Conservation (phyloP, 2,329 filamentous ascomycete genomes). For the Acrocalymma vagum region DNA sequence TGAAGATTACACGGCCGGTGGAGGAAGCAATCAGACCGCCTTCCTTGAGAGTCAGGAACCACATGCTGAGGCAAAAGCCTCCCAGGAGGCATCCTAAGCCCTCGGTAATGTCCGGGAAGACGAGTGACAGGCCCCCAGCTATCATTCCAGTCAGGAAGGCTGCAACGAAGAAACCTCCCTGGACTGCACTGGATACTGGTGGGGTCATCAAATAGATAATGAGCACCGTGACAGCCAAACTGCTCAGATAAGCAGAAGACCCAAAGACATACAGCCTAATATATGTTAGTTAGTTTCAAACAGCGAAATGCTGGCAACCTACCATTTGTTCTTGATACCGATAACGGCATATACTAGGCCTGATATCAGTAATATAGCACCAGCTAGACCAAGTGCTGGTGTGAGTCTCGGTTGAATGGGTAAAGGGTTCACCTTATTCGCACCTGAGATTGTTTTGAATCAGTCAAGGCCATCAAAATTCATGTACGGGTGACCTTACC, state of each 20-base stretch:
- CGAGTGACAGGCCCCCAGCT: slow-evolving; percentile 75
- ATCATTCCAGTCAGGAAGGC: slow-evolving; percentile 75
- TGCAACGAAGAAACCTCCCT: slow-evolving; percentile 88
- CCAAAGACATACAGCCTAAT: slow-evolving; percentile 65
- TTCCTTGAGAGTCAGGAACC: slow-evolving; percentile 80
- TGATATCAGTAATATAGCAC: slow-evolving; percentile 76
- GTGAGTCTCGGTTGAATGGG: slow-evolving; percentile 80
- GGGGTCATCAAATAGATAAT: slow-evolving; percentile 89
- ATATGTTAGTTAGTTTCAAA: slow-evolving; percentile 19
- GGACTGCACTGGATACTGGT: slow-evolving; percentile 76
- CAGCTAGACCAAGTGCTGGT: slow-evolving; percentile 81
- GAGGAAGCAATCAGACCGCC: slow-evolving; percentile 76
- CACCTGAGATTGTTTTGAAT: slow-evolving; percentile 4
- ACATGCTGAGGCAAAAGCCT: slow-evolving; percentile 88
- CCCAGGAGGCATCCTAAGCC: slow-evolving; percentile 88
- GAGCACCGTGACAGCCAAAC: slow-evolving; percentile 79
- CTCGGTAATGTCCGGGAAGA: slow-evolving; percentile 85
- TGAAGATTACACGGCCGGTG: slow-evolving; percentile 75
- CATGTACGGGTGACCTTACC: slow-evolving; percentile 21
- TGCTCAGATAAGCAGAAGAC: slow-evolving; percentile 76
- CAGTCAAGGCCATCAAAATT: not conserved
- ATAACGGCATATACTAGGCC: slow-evolving; percentile 78
- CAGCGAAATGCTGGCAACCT: slow-evolving; percentile 3
- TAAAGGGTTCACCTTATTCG: slow-evolving; percentile 50
- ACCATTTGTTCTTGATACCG: slow-evolving; percentile 82